Conservation (phyloP, 1,284 basidiomycete genomes). For the Polyporus tsugae region DNA sequence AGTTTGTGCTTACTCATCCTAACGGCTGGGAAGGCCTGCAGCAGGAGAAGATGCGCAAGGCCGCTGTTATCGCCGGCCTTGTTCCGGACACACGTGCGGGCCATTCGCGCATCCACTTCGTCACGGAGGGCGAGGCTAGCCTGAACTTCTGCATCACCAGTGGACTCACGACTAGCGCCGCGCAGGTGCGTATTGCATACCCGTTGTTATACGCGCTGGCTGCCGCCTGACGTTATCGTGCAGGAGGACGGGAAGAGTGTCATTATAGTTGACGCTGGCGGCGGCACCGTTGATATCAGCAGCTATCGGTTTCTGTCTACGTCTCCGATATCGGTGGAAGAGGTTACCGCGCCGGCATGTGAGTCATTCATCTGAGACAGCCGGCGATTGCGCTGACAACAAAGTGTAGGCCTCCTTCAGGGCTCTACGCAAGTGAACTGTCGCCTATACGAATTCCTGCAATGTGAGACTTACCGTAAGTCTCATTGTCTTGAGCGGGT, state of each 20-base stretch:
- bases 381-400: no score
- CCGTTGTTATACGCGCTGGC: not conserved
- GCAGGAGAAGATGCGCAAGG: slow-evolving; percentile 49
- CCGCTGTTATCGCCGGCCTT: slow-evolving; percentile 45
- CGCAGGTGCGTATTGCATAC: slow-evolving; percentile 37
- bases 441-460: slow-evolving; percentile 44
- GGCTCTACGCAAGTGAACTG: slow-evolving; percentile 38
- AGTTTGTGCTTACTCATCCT: slow-evolving; percentile 51
- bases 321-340: slow-evolving; percentile 43
- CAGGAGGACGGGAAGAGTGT: slow-evolving; percentile 51
- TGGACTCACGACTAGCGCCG: slow-evolving; percentile 43
- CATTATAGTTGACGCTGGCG: slow-evolving; percentile 66
- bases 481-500: not conserved
- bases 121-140: slow-evolving; percentile 61
- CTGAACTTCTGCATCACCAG: slow-evolving; percentile 54
- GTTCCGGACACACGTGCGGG: slow-evolving; percentile 39
- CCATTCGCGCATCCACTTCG: slow-evolving; percentile 49
- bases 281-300: slow-evolving; percentile 64
- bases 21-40: slow-evolving; percentile 56
- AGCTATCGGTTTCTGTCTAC: slow-evolving; percentile 48
- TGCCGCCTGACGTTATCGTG: not conserved
- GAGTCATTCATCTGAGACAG: slow-evolving; percentile 27
- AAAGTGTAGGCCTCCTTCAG: slow-evolving; percentile 35
- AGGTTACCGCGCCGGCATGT: slow-evolving; percentile 53
- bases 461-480: slow-evolving; percentile 31